Base-by-base conservation (phyloP, 148 eudicot species). In the Rhododendron kiyosumense region DNA sequence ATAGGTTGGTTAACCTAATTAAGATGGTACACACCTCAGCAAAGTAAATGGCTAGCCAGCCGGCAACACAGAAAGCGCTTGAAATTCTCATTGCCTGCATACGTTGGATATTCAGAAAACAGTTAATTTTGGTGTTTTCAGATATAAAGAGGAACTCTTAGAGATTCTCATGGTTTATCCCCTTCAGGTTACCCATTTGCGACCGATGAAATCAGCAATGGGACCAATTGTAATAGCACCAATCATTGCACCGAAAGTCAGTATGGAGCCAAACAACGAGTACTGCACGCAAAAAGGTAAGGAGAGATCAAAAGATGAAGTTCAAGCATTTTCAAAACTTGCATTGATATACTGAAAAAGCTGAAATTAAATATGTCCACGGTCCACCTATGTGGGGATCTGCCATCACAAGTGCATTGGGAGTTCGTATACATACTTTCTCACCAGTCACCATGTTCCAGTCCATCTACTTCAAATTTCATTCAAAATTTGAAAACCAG, bases 151-250 rank as follows among this genome's bases (percentile, higher is more conserved):
- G 81, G 14, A 36, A 28, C 12, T 45, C 46, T 2, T 17, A 71
- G 71, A 49, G 5, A n/a, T 67, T 61, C 38, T 15, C 48, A 8
- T 78, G 54, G 83, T 79, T 79, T 57, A 48, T 78, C 48, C 30
- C 24, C 6, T 43, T n/a, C 41, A 20, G 38, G 92, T 88, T 93
- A 96, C 98, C 94, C 96, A 92, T 96, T 95, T 96, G 38, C 99
- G 96, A 7, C 99, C 99, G 24, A 93, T 26, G 26, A 88, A 88
- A 89, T 96, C 99, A 30, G 98, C 98, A 51, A 95, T 92, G 7
- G 93, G 92, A 59, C 99, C 99, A 84, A 98, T 93, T 32, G 96
- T 95, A 52, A 96, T 94, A 51, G 99, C 99, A 17, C 98, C 99
- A 79, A 95, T 84, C 98, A 96, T 96, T 34, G 99, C 99, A 24